Conservation (phyloP, 352 stramenopile genomes). For the Globisporangium uncinulatum region DNA sequence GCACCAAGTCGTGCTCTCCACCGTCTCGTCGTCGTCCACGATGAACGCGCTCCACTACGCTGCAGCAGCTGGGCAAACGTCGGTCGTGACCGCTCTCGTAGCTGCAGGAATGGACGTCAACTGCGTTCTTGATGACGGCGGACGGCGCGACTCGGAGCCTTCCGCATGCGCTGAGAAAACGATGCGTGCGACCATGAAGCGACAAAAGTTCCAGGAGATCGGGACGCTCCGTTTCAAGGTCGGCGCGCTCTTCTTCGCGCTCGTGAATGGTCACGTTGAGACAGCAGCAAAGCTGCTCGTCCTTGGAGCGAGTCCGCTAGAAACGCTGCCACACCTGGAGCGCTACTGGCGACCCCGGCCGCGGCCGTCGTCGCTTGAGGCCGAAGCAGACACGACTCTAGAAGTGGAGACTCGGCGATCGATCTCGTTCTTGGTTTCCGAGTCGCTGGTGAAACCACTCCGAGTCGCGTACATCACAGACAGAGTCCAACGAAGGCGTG, state of each 20-base stretch:
- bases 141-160: not conserved
- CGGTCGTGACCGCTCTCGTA: constrained; percentile 31
- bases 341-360: constrained; percentile 5
- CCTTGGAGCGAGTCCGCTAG: constrained; percentile 38
- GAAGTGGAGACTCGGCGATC: not conserved
- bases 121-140: constrained; percentile 16
- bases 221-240: constrained; percentile 11
- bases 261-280: constrained; percentile 44
- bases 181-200: not conserved
- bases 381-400: not conserved
- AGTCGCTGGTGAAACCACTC: constrained; percentile 19
- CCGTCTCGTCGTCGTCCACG: constrained; percentile 19
- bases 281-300: constrained; percentile 55
- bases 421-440: constrained; percentile 14
- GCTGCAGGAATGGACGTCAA: constrained; percentile 58
- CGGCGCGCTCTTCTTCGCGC: constrained; percentile 44
- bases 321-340: constrained; percentile 32
- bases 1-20: constrained; percentile 45
- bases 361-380: not conserved
- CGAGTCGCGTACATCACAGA: constrained; percentile 11
- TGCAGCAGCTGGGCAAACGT: constrained; percentile 37
- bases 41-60: constrained; percentile 54
- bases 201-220: no score
- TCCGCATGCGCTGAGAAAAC: not conserved
- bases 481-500: not conserved